Conservation (phyloP, 495 filamentous ascomycete species). For the Bacidia gigantensis region DNA sequence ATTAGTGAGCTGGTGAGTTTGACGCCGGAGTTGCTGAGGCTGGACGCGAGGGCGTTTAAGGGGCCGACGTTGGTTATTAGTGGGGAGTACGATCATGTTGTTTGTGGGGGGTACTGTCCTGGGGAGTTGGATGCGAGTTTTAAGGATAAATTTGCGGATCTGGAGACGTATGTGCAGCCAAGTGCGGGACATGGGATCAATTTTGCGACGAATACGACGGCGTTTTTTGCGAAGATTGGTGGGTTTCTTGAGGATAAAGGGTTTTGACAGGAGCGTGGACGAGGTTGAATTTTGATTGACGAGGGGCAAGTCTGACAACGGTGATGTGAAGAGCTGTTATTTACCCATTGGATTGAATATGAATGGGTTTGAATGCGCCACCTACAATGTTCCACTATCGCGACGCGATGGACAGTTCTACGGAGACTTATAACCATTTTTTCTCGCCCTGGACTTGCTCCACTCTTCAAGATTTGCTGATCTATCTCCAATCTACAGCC, state of each 20-base stretch:
- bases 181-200: slow-evolving; percentile 20
- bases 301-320: no score
- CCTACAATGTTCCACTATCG: no score
- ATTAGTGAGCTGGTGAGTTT: slow-evolving; percentile 1
- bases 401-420: no score
- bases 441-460: no score
- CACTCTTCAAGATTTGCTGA: no score
- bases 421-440: no score
- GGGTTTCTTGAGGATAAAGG: slow-evolving; percentile 17
- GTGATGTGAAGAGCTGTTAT: no score
- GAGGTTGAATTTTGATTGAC: no score
- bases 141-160: slow-evolving; percentile 10
- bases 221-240: slow-evolving; percentile 15
- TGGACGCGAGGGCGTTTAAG: slow-evolving; percentile 14
- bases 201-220: slow-evolving; percentile 17
- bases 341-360: no score
- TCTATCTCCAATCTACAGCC: no score
- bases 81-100: slow-evolving; percentile 22
- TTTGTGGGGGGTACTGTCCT: slow-evolving; percentile 21
- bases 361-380: no score
- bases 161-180: slow-evolving; percentile 16
- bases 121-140: slow-evolving; percentile 11
- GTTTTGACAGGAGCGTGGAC: no score
- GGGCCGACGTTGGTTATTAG: slow-evolving; percentile 20
- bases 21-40: slow-evolving; percentile 14